A percentile compares a stretch with the other conserved stretches of the same genome.
These are phyloP conservation scores for Yamadazyma buinensis DNA, from an alignment of 1,139 yeast genomes.

Conservation along the genomic window DNA sequence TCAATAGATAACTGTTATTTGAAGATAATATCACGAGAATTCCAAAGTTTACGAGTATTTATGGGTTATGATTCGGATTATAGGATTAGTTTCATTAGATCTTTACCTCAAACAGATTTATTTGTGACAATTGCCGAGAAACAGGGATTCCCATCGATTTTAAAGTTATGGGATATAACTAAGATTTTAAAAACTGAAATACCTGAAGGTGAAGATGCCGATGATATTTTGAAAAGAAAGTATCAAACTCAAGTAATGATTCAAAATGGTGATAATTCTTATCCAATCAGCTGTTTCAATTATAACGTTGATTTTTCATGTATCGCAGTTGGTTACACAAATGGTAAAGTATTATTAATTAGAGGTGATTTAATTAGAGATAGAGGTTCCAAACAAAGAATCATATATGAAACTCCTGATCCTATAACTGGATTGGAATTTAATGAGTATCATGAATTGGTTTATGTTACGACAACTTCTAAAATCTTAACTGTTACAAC, in stretches of 20 bases:
- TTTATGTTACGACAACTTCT: constrained; percentile 65
- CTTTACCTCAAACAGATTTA: constrained; percentile 44
- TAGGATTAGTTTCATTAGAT: constrained; percentile 53
- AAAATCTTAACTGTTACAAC: constrained; percentile 73
- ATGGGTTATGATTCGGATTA: constrained; percentile 64
- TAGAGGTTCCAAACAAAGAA: constrained; percentile 83
- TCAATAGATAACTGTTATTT: constrained; percentile 56
- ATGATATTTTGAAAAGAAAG: constrained; percentile 31
- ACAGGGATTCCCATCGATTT: constrained; percentile 62
- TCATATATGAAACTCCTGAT: constrained; percentile 66
- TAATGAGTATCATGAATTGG: constrained; percentile 37
- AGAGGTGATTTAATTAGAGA: constrained; percentile 89
- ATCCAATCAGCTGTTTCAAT: constrained; percentile 67
- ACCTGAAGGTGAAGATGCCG: constrained; percentile 27
- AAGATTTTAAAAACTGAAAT: constrained; percentile 34
- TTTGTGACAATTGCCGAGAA: constrained; percentile 72
- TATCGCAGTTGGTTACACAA: constrained; percentile 79
- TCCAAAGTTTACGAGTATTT: constrained; percentile 45
- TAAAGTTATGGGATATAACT: constrained; percentile 72
- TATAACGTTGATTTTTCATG: constrained; percentile 57
- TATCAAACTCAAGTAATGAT: constrained; percentile 33
- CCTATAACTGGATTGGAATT: constrained; percentile 79
- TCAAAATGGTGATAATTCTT: constrained; percentile 58
- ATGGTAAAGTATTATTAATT: constrained; percentile 77
- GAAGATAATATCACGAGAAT: constrained; percentile 52